Base-by-base conservation (phyloP, 352 stramenopile species). In the Globisporangium paroecandrum region DNA sequence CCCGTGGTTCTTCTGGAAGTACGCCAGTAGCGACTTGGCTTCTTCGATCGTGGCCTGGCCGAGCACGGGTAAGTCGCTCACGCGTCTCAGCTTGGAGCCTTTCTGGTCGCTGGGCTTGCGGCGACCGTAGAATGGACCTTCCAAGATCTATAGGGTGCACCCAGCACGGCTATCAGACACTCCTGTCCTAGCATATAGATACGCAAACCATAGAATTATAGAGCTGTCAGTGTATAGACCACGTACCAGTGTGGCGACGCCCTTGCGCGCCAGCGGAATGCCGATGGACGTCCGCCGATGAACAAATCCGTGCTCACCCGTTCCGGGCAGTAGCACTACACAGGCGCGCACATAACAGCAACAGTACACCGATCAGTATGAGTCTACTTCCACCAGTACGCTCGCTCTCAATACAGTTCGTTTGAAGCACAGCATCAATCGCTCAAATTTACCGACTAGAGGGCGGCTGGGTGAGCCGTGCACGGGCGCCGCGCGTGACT, bases 1-100 rank as follows among this genome's bases (percentile, higher is more conserved):
- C 1, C 74, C 70, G 53, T 79, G 75, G 29, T 78, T 47, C 27
- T 82, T 61, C 56, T 83, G 76, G 60, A 90, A 91, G 51, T 91
- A 74, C 34, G 73, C 68, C n/a, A 94, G 66, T 58, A 94, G 69
- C 18, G 83, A 92, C 65, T 94, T 94, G 69, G 85, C 75, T 69
- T 94, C 85, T 67, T 91, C 84, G n/a, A 94, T 94, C 3, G 85
- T 94, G 13, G 85, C 81, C 74, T 92, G 80, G 0, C 85, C 85
- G 8, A 94, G 67, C 25, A 92, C 89, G 1, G 85, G 82, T 20
- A 94, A 64, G 53, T 94, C 85, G 32, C 75, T 89, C 20, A 91
- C 83, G n/a, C 81, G 74, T 43, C 82, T 72, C 38, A 94, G 63
- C 55, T 94, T 94, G 32, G 85, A 94, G 34, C 85, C 85, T 73